Conservation (phyloP, 257 asterid species). For the Cinchona pubescens region DNA sequence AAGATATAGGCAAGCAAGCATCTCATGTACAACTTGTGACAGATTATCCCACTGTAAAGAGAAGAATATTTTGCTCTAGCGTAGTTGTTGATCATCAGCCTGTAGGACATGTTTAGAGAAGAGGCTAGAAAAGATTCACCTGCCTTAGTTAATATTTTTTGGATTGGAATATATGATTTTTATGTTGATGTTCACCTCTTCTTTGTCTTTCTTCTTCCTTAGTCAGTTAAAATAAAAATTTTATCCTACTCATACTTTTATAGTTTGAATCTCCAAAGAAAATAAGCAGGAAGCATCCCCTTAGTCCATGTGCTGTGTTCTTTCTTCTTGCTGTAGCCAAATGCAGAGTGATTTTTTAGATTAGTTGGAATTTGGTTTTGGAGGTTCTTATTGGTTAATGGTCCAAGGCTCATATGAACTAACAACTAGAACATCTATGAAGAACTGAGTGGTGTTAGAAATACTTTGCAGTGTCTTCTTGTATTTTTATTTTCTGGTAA, state of each 20-base stretch:
- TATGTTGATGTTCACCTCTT: neutral
- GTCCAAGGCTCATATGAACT: neutral
- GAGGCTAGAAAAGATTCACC: neutral
- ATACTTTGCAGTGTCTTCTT: neutral
- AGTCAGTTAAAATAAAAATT: neutral
- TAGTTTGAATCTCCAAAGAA: neutral
- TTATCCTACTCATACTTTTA: neutral
- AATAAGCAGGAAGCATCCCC: neutral
- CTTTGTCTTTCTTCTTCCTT: neutral
- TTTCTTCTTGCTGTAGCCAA: neutral
- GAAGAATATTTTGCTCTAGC: neutral
- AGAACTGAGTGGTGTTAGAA: neutral
- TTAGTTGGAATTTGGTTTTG: neutral
- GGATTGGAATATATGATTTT: neutral
- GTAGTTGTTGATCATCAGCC: neutral
- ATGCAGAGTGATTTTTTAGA: neutral
- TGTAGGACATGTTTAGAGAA: neutral
- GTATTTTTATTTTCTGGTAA: neutral
- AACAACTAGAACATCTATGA: neutral
- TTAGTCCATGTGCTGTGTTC: neutral
- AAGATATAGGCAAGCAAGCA: too few species aligned
- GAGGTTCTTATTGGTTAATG: neutral
- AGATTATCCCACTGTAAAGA: neutral
- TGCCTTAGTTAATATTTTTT: neutral
- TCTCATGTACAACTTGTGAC: neutral